Conservation (phyloP, 2,329 filamentous ascomycete genomes). For the Alternaria brassicicola region DNA sequence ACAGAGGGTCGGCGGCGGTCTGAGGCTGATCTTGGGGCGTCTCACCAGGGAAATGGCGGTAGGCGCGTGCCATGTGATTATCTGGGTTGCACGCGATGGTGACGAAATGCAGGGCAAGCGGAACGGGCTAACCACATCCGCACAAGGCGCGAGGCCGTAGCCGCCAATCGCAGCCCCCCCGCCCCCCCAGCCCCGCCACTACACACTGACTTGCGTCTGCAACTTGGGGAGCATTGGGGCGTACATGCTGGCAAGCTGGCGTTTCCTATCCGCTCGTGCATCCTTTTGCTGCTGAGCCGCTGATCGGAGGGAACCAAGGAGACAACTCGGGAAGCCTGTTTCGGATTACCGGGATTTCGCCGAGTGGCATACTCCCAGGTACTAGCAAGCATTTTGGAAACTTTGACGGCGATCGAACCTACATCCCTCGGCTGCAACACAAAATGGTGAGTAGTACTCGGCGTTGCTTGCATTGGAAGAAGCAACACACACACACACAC, state of each 20-base stretch:
- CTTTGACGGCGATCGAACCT: neutral
- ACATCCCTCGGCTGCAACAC: neutral
- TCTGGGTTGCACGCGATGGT: constrained; percentile 8
- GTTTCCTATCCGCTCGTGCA: neutral
- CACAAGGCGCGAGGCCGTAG: neutral
- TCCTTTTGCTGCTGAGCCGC: constrained; percentile 2
- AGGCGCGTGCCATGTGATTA: constrained; percentile 18
- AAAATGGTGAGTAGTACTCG: constrained; percentile 16
- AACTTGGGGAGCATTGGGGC: constrained; percentile 1
- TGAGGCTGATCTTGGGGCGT: neutral
- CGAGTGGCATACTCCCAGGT: neutral
- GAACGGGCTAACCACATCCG: neutral
- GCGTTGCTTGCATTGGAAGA: neutral
- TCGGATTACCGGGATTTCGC: constrained; percentile 4
- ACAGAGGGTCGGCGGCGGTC: neutral
- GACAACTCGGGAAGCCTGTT: neutral
- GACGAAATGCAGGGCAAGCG: constrained; percentile 10
- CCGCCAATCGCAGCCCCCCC: constrained; percentile 5
- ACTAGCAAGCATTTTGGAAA: neutral
- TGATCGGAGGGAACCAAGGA: neutral
- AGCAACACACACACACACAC: no score
- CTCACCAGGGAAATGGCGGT: constrained; percentile 5
- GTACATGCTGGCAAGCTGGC: neutral
- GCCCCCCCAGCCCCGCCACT: constrained; percentile 2
- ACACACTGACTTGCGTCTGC: constrained; percentile 4